These are phyloP conservation scores for Triticum dicoccoides DNA, from an alignment of 176 grass and related monocot species.

Conservation along the genomic window DNA sequence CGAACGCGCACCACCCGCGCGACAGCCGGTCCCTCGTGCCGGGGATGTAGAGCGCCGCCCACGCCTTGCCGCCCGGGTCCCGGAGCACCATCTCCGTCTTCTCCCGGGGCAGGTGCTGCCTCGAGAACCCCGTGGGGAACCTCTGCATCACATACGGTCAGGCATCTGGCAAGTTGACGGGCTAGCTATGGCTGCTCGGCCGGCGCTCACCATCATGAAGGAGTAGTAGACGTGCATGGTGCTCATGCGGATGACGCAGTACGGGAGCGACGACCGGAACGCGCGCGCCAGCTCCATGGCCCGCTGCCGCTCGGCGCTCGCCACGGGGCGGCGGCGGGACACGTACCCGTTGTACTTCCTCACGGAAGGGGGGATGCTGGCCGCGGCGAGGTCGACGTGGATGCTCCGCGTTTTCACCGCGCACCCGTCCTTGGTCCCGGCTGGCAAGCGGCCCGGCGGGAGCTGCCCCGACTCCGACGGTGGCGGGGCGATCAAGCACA, in stretches of 20 bases:
- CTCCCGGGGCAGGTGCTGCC: conserved; percentile 52
- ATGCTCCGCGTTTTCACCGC: conserved; percentile 33
- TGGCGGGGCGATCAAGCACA: neutral
- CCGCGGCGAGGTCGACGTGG: conserved; percentile 27
- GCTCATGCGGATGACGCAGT: conserved; percentile 67
- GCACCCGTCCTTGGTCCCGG: neutral
- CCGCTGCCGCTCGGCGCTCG: conserved; percentile 53
- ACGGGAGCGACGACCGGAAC: conserved; percentile 75
- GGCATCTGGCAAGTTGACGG: too few species aligned
- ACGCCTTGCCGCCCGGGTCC: conserved; percentile 47
- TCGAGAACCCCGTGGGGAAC: conserved; percentile 73
- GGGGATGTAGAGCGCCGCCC: conserved; percentile 64
- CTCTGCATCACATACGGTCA: conserved; percentile 37
- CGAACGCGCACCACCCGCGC: conserved; percentile 70
- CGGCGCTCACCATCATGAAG: conserved; percentile 48
- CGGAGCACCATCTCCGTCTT: conserved; percentile 53
- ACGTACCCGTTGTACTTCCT: conserved; percentile 44
- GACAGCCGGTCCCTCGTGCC: conserved; percentile 53
- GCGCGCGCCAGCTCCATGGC: conserved; percentile 54
- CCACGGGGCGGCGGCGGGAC: conserved; percentile 44
- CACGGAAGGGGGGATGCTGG: conserved; percentile 19
- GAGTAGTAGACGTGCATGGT: conserved; percentile 64
- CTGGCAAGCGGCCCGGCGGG: neutral
- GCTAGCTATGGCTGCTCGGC: too few species aligned
- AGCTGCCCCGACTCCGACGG: neutral